phyloP scores from a whole-genome alignment of 306 rosid species.

The Gillenia trifoliata region DNA sequence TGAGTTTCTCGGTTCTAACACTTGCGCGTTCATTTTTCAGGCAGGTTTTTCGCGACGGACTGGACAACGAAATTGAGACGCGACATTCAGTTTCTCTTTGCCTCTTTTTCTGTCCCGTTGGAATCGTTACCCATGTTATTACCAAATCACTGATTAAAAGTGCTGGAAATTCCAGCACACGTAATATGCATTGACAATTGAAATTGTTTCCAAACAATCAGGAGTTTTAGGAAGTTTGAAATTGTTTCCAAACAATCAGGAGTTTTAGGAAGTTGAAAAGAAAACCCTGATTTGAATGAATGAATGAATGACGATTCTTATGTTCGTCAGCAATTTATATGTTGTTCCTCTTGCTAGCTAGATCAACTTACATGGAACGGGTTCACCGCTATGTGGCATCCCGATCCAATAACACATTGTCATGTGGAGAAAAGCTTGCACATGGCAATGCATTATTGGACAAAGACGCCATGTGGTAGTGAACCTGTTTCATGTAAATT shows the following conservation, averaged over 20 bases:
- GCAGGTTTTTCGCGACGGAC: constrained; percentile 75
- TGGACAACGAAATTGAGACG: constrained; percentile 67
- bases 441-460: no score
- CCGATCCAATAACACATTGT: no score
- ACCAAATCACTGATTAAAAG: constrained; percentile 65
- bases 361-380: no score
- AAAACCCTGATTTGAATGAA: constrained; percentile 5
- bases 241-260: constrained; percentile 2
- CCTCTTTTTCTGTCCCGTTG: constrained; percentile 83
- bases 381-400: no score
- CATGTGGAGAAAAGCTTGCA: no score
- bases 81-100: constrained; percentile 83
- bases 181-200: constrained; percentile 28
- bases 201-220: constrained; percentile 2
- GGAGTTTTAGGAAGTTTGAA: background rate
- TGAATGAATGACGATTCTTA: background rate
- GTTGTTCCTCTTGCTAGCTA: no score
- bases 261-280: background rate
- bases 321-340: background rate
- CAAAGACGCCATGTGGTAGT: no score
- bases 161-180: constrained; percentile 28
- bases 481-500: no score
- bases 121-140: constrained; percentile 73
- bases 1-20: constrained; percentile 2
- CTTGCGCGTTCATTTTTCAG: constrained; percentile 33